These are phyloP conservation scores for Pseudisothecium myosuroides DNA, from an alignment of 225 moss, liverwort and hornwort species.

Conservation along the genomic window DNA sequence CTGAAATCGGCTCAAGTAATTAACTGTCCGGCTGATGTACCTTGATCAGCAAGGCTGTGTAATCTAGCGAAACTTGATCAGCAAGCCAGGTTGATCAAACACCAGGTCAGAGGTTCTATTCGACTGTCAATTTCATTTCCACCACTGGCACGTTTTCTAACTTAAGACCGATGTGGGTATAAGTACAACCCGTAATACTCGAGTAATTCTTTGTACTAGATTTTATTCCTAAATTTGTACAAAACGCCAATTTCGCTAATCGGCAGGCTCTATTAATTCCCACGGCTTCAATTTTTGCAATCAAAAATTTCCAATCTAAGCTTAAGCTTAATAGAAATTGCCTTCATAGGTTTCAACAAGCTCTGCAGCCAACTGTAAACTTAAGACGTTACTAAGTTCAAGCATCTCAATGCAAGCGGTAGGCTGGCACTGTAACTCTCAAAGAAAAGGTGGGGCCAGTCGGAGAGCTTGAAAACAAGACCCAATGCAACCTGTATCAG, in stretches of 20 bases:
- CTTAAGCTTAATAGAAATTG: background rate
- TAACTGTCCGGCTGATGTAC: background rate
- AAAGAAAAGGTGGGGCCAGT: background rate
- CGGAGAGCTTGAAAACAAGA: background rate
- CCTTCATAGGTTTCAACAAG: background rate
- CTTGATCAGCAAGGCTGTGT: background rate
- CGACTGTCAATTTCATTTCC: too few species aligned
- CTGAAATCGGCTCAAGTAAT: background rate
- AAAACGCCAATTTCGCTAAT: background rate
- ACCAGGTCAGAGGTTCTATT: background rate
- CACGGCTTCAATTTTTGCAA: background rate
- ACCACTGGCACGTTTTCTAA: background rate
- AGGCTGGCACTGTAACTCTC: background rate
- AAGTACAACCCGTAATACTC: background rate
- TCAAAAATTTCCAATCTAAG: background rate
- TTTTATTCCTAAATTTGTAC: background rate
- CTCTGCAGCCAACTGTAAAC: background rate
- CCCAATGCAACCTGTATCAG: background rate
- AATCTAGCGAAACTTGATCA: background rate
- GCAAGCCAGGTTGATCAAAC: background rate
- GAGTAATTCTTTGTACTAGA: background rate
- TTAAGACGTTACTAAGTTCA: background rate
- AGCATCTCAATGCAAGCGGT: background rate
- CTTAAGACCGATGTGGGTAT: background rate
- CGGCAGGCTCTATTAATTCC: background rate